Conservation (phyloP, 495 filamentous ascomycete genomes). For the Haplographium delicatum region DNA sequence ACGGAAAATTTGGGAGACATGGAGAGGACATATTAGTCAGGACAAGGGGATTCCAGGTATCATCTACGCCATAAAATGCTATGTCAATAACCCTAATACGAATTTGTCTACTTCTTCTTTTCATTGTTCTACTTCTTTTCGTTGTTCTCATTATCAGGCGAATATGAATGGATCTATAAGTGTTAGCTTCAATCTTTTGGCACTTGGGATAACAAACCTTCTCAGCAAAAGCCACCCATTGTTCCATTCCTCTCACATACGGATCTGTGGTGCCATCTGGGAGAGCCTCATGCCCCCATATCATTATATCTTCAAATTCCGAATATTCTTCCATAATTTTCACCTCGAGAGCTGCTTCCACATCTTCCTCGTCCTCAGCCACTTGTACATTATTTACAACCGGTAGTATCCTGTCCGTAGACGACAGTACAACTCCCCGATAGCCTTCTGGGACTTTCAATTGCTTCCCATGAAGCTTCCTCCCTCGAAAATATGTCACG, state of each 20-base stretch:
- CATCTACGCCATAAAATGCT: background rate
- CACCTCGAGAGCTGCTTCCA: conserved; percentile 45
- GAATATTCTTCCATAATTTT: conserved; percentile 56
- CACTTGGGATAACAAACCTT: conserved; percentile 11
- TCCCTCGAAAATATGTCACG: conserved; percentile 74
- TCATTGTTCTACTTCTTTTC: background rate
- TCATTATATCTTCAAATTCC: conserved; percentile 69
- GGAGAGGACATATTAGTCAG: too few species aligned
- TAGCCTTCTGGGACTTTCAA: conserved; percentile 72
- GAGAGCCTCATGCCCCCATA: conserved; percentile 74
- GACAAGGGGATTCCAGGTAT: too few species aligned
- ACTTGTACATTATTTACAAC: conserved; percentile 27
- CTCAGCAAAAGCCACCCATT: conserved; percentile 79
- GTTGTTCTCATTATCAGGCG: background rate
- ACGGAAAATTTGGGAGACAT: too few species aligned
- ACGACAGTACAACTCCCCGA: conserved; percentile 47
- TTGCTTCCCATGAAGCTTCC: conserved; percentile 66
- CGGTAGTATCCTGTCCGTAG: conserved; percentile 20
- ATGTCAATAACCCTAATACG: background rate
- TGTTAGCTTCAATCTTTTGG: background rate
- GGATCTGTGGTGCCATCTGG: conserved; percentile 45
- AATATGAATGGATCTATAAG: conserved; percentile 18
- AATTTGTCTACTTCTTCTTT: background rate
- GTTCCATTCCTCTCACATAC: conserved; percentile 61
- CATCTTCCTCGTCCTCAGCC: conserved; percentile 36